Evolutionary conservation across 106 monocot species (phyloP), one percentile per base, ranked within the genome.

Genomic region (Narthecium ossifragum): DNA sequence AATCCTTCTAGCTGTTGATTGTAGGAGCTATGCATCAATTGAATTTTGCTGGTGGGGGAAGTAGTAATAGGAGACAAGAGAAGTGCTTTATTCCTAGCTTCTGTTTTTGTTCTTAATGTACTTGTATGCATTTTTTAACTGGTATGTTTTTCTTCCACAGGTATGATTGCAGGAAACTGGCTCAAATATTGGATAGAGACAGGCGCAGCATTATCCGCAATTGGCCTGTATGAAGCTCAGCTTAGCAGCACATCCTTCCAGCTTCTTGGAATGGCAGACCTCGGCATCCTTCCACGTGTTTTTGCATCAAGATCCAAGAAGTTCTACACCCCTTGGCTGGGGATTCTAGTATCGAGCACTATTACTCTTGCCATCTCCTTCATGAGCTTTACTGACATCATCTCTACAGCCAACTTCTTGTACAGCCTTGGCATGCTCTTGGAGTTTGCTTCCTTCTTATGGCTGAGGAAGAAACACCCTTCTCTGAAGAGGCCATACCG

Each of bases 391-490:
- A 34, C 73, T 23, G 83, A 93, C 63, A 85, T 93, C 57, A 74
- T 93, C 56, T 27, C 78, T 34, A 70, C 85, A 17, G 85, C 93
- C 64, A 89, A 93, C 66, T 78, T 93, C 72, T 53, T 93, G 46
- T 93, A 93, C 65, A 77, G 88, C 67, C 79, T 93, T 2, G 82
- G 93, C 23, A 85, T 89, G 93, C 77, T 93, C 37, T 66, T 93
- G 5, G 93, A 93, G 75, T 76, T 93, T 29, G 64, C 85, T 7
- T 68, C 89, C 20, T 93, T 93, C 66, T 32, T 93, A 26, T 70
- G 74, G 81, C 76, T 93, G 4, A 47, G 88, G 17, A 50, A 59
- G 48, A 82, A 72, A 61, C 50, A 67, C 41, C 88, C 88, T 11
- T 56, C 18, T 15, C 74, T 89, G 22, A 80, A 78, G 48, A 77